Evolutionary conservation across 331 rosid species (phyloP).

Genomic region (Malus hybrid): DNA sequence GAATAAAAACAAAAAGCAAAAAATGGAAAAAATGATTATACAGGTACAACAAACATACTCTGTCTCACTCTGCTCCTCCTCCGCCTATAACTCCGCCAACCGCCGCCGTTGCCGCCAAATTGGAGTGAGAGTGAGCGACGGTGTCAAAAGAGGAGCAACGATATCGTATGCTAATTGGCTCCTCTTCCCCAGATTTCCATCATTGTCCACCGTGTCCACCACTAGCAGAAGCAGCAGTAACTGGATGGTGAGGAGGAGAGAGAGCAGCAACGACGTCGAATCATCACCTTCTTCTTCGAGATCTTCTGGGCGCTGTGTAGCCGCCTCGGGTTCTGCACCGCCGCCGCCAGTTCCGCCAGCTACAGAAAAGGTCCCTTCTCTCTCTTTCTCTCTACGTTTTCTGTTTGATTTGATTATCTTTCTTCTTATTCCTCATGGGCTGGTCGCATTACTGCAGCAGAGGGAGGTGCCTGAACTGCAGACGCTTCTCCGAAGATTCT

Average conservation of each 20-base stretch:
- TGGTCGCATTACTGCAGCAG: neutral
- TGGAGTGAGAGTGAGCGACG: neutral
- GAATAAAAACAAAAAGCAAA: too few relatives aligned
- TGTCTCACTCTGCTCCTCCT: neutral
- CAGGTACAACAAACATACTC: neutral
- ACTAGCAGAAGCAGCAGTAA: neutral
- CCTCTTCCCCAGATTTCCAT: neutral
- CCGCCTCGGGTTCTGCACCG: neutral
- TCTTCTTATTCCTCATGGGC: neutral
- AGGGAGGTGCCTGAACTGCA: slow-evolving; percentile 47
- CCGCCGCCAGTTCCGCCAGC: neutral
- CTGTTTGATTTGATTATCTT: neutral
- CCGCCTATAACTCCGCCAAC: neutral
- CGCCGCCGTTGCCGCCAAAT: neutral
- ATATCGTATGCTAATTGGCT: neutral
- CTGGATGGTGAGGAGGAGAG: neutral
- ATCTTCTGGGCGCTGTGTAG: neutral
- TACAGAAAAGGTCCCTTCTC: slow-evolving; percentile 9
- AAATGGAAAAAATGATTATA: neutral
- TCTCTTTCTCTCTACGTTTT: neutral
- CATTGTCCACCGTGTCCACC: neutral
- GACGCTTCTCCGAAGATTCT: slow-evolving; percentile 57
- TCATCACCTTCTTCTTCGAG: neutral
- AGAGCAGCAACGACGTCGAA: neutral
- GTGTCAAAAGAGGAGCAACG: neutral